Base-by-base conservation (phyloP, 2,329 filamentous ascomycete species). In the Fusarium cicatricum region DNA sequence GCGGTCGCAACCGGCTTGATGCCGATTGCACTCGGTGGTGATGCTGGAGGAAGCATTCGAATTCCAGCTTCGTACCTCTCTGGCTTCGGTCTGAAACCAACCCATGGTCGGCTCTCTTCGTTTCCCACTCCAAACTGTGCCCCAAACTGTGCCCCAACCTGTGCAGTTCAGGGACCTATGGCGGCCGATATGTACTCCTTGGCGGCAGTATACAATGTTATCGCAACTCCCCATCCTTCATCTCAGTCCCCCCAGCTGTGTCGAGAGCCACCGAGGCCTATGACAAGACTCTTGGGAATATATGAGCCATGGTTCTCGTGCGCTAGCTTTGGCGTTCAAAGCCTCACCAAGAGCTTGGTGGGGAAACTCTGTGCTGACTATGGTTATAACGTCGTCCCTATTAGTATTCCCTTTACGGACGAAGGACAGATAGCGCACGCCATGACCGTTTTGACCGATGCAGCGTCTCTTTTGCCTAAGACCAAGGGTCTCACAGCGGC, bases 11-110 rank as follows among this genome's bases (percentile, higher is more conserved):
- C 85, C 4, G 90, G 90, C 0, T 78, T 92, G 4, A 80, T 91
- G 2, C 90, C 90, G 2, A 84, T 90, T 52, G 86, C 87, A 0
- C 80, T 91, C 11, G 90, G 90, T 26, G 85, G 83, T 40, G 89
- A 92, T 67, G 89, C 88, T 15, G 89, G 89, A 32, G 89, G 90
- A 56, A 89, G 84, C 42, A 87, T 93, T 60, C 85, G 90, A 2
- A 86, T 92, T 28, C 90, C 90, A 0, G 79, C 87, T 0, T 83
- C 83, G 15, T 90, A 87, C 72, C 92, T 90, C 70, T 88, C 88
- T 19, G 77, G 91, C 12, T 92, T 86, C 70, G 90, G 90, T 0
- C 80, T 93, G 41, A 92, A 92, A 70, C 80, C 90, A 0, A 85
- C 84, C 0, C 88, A 91, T 68, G 82, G 83, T 31, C 85, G 89